Conservation (phyloP, 2,329 filamentous ascomycete species). For the Escovopsis weberi region DNA sequence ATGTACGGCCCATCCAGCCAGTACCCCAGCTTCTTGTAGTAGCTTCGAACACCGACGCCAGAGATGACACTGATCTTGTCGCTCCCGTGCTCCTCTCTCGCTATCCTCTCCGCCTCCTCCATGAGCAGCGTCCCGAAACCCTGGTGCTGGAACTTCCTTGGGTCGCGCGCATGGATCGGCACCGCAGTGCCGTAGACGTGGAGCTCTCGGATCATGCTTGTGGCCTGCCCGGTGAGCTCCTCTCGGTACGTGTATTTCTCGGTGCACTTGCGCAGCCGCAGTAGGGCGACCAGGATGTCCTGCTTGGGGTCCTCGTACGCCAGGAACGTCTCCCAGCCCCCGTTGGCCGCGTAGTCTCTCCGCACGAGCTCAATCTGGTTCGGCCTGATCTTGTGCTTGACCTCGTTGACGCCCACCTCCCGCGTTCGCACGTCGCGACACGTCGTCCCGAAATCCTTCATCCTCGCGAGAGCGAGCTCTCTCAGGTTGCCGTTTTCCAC, state of each 20-base stretch:
- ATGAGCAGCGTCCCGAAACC: slow-evolving; percentile 92
- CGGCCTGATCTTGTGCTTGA: slow-evolving; percentile 95
- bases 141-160: slow-evolving; percentile 95
- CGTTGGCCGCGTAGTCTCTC: slow-evolving; percentile 87
- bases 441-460: slow-evolving; percentile 97
- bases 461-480: slow-evolving; percentile 84
- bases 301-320: slow-evolving; percentile 98
- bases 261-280: slow-evolving; percentile 82
- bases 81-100: slow-evolving; percentile 84
- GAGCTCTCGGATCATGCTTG: slow-evolving; percentile 81
- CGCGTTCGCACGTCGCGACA: slow-evolving; percentile 93
- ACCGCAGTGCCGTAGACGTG: slow-evolving; percentile 96
- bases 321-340: slow-evolving; percentile 96
- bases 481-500: slow-evolving; percentile 96
- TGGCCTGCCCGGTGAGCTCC: slow-evolving; percentile 74
- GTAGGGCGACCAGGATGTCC: slow-evolving; percentile 84
- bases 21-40: slow-evolving; percentile 88
- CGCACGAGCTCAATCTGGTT: slow-evolving; percentile 92
- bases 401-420: slow-evolving; percentile 96
- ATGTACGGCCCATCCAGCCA: slow-evolving; percentile 84
- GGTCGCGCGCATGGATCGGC: slow-evolving; percentile 90
- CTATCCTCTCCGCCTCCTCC: slow-evolving; percentile 95
- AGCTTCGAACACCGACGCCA: slow-evolving; percentile 90
- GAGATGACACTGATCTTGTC: slow-evolving; percentile 93
- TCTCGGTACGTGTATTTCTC: slow-evolving; percentile 82